Percentiles rank a stretch among this genome's conserved stretches.
phyloP scores from a whole-genome alignment of 352 stramenopile genomes.

The Globisporangium nunn region DNA sequence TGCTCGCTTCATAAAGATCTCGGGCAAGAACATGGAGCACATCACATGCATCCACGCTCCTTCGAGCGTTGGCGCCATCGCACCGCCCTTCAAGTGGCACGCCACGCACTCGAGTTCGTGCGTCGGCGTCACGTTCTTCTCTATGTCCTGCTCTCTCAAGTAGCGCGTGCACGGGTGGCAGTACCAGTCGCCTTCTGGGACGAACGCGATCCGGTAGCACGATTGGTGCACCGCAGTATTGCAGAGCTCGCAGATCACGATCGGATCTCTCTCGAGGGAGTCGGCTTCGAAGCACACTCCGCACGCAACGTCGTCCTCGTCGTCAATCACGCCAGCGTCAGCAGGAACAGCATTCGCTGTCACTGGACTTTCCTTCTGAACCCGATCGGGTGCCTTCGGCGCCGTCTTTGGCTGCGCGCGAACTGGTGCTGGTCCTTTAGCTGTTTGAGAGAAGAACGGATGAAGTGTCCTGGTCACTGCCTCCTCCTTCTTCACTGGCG shows the following conservation, averaged over 20 bases:
- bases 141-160: conserved; percentile 29
- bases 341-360: too few species aligned
- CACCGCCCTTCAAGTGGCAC: conserved; percentile 44
- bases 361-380: neutral
- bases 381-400: neutral
- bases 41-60: conserved; percentile 68
- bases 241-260: conserved; percentile 79
- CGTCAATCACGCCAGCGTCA: neutral
- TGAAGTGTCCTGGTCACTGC: neutral
- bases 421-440: neutral
- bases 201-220: conserved; percentile 60
- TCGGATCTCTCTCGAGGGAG: conserved; percentile 64
- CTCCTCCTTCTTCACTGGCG: too few species aligned
- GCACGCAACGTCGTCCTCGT: conserved; percentile 39
- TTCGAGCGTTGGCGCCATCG: conserved; percentile 36
- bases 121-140: conserved; percentile 39
- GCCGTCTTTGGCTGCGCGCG: neutral
- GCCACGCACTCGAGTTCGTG: conserved; percentile 49
- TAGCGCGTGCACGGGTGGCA: conserved; percentile 62
- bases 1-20: conserved; percentile 42
- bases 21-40: conserved; percentile 76
- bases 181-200: conserved; percentile 74
- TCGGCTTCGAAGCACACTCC: conserved; percentile 57
- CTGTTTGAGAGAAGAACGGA: neutral
- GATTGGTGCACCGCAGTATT: conserved; percentile 68